Evolutionary conservation across 225 moss, liverwort and hornwort species (phyloP), one percentile per base, ranked within the genome.

Genomic region (Antitrichia curtipendula): DNA sequence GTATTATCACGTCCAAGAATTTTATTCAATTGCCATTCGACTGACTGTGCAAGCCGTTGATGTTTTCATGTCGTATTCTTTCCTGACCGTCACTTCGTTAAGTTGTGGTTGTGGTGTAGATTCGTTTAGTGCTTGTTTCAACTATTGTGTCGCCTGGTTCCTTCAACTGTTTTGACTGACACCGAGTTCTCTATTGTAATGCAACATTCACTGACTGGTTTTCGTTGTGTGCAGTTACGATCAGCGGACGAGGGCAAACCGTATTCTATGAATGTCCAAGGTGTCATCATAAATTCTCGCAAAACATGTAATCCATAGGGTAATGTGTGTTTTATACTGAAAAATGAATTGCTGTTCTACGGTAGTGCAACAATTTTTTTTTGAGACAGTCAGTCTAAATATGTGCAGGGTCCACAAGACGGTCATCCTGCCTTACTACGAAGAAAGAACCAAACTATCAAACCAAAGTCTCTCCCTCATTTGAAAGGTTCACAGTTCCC

Each of bases 231-330:
- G 88, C 93, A 98, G 98, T 93, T 98, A 89, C 94, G 98, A 78
- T 98, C 98, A 82, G 97, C 97, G 40, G 97, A 98, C 75, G 98
- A 98, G 91, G 98, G 80, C 98, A 98, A 90, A 98, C 98, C 58
- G 98, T 98, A 22, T 98, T 97, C 81, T 98, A 98, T 40, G 97
- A 98, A 86, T 98, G 98, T 88, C 94, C 96, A 56, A 97, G 94
- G 61, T 98, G 98, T 86, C 94, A 96, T 86, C 91, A 98, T 87
- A 98, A 97, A 82, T 98, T 97, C 82, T 98, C 97, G 41, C 96
- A 96, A 87, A 97, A 98, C 74, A 98, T 96, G 98, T 98, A 95
- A 89, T 75, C 14, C 38, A 65, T 64, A 41, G 73, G 38, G n/a
- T n/a, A n/a, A n/a, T n/a, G n/a, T n/a, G n/a, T n/a, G n/a, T n/a